A percentile compares a stretch with the other conserved stretches of the same genome.
Conservation (phyloP, 1,284 basidiomycete genomes). For the Gomphus bonarii region DNA sequence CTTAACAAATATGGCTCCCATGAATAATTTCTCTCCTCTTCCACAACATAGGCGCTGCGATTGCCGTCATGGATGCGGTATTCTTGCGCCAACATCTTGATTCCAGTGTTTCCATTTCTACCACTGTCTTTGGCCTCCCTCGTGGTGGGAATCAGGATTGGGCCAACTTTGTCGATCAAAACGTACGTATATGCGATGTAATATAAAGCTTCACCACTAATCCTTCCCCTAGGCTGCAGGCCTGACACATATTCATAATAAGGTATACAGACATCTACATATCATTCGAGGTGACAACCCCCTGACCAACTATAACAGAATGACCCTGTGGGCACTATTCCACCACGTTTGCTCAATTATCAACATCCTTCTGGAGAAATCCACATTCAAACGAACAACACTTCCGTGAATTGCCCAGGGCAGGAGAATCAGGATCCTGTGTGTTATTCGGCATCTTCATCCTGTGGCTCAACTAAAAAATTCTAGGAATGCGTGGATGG, state of each 20-base stretch:
- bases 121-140: constrained; percentile 34
- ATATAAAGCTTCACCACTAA: not conserved
- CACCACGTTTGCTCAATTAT: constrained; percentile 25
- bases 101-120: constrained; percentile 23
- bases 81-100: constrained; percentile 31
- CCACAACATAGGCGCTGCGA: constrained; percentile 27
- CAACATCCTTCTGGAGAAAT: constrained; percentile 25
- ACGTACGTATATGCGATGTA: constrained; percentile 13
- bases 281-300: constrained; percentile 14
- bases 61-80: constrained; percentile 33
- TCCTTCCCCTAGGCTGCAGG: constrained; percentile 17
- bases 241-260: constrained; percentile 3
- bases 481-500: not conserved
- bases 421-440: constrained; percentile 20
- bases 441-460: not conserved
- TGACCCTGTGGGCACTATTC: constrained; percentile 29
- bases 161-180: constrained; percentile 33
- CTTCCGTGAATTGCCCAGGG: constrained; percentile 18
- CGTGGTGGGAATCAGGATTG: constrained; percentile 33
- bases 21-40: not conserved
- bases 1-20: not conserved
- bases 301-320: constrained; percentile 17
- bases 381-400: constrained; percentile 25
- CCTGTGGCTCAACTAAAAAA: not conserved
- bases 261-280: constrained; percentile 20